These are phyloP conservation scores for Lasiosphaeriaceae sp. DNA, from an alignment of 495 filamentous ascomycete genomes.

Conservation along the genomic window DNA sequence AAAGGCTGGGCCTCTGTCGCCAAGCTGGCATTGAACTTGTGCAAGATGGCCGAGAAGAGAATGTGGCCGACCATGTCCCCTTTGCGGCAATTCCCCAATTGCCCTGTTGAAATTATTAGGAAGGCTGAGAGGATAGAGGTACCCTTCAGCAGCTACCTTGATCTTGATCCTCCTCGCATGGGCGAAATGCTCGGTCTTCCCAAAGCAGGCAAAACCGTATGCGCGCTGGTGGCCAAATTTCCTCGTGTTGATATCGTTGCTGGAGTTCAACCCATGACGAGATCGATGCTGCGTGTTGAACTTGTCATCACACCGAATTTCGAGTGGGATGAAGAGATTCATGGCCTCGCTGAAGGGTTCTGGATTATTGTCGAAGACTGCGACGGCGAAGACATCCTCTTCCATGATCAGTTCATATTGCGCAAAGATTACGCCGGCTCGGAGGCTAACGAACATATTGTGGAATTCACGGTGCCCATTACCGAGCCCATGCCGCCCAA, in stretches of 20 bases:
- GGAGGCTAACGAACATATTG: conserved; percentile 86
- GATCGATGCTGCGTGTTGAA: conserved; percentile 93
- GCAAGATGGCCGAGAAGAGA: conserved; percentile 98
- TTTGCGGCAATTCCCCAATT: conserved; percentile 81
- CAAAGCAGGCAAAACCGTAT: conserved; percentile 82
- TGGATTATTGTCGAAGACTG: conserved; percentile 98
- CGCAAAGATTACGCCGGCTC: conserved; percentile 77
- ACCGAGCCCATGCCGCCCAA: conserved; percentile 97
- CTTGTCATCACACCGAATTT: conserved; percentile 93
- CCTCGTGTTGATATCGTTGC: conserved; percentile 88
- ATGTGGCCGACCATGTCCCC: conserved; percentile 99
- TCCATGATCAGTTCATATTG: conserved; percentile 91
- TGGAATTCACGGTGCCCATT: conserved; percentile 95
- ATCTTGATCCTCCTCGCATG: conserved; percentile 95
- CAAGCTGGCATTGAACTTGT: conserved; percentile 87
- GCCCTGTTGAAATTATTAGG: conserved; percentile 77
- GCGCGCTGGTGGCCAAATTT: conserved; percentile 84
- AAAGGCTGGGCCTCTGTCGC: conserved; percentile 95
- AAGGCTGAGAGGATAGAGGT: conserved; percentile 95
- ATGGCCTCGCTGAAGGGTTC: conserved; percentile 85
- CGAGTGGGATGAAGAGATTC: conserved; percentile 87
- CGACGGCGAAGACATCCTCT: conserved; percentile 93
- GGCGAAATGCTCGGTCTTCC: conserved; percentile 90
- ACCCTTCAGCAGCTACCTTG: conserved; percentile 89
- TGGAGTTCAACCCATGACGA: conserved; percentile 88